Conservation (phyloP, 2,329 filamentous ascomycete species). For the Sarocladium oryzae region DNA sequence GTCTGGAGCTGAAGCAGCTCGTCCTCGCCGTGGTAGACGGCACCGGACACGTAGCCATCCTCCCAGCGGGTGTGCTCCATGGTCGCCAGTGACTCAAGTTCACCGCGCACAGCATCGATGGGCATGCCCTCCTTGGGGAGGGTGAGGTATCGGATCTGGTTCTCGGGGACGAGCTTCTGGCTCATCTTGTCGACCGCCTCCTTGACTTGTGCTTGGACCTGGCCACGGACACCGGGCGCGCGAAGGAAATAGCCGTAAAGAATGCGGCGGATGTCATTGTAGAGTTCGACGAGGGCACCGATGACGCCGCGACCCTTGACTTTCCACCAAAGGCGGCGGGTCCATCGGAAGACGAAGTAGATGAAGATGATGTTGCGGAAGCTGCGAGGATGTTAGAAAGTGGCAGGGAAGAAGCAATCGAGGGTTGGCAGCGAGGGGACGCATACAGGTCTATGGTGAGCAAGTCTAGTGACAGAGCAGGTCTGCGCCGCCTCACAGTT, state of each 20-base stretch:
- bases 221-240: constrained; percentile 76
- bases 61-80: constrained; percentile 98
- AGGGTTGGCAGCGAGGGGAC: too few species aligned
- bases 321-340: constrained; percentile 73
- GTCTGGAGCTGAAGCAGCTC: constrained; percentile 78
- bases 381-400: constrained; percentile 38
- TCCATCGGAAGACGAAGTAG: constrained; percentile 79
- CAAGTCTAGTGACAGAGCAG: constrained; percentile 49
- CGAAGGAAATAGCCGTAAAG: constrained; percentile 82
- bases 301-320: constrained; percentile 83
- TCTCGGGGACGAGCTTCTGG: constrained; percentile 71
- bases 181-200: constrained; percentile 77
- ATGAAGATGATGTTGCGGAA: constrained; percentile 83
- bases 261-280: constrained; percentile 62
- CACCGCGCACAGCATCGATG: constrained; percentile 68
- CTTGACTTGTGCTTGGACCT: constrained; percentile 78
- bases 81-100: constrained; percentile 69
- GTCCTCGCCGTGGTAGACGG: constrained; percentile 91
- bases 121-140: constrained; percentile 82
- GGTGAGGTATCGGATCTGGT: constrained; percentile 63
- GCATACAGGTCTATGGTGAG: constrained; percentile 66
- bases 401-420: too few species aligned
- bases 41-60: constrained; percentile 87
- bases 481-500: constrained; percentile 50
- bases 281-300: constrained; percentile 70